phyloP scores from a whole-genome alignment of 208 protist genomes.

The Borovskyia barvae region DNA sequence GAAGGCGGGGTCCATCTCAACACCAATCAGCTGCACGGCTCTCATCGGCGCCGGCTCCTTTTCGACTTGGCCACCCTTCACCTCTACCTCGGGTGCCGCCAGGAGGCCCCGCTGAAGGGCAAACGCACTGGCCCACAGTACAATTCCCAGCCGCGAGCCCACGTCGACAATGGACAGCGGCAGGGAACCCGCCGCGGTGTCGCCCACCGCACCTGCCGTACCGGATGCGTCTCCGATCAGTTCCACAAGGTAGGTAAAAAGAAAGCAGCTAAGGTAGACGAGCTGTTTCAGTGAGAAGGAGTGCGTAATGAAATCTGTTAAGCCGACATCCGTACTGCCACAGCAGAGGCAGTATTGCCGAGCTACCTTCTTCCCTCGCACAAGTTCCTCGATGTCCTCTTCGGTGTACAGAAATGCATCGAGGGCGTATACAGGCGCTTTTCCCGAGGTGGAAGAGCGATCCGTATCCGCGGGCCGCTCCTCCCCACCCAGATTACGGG shows the following conservation, averaged over 20 bases:
- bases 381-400: constrained; percentile 66
- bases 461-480: no score
- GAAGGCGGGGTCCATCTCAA: constrained; percentile 16
- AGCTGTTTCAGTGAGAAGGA: constrained; percentile 83
- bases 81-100: constrained; percentile 15
- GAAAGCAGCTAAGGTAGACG: constrained; percentile 67
- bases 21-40: constrained; percentile 16
- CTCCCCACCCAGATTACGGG: no score
- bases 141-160: constrained; percentile 74
- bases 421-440: constrained; percentile 57
- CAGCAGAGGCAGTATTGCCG: constrained; percentile 74
- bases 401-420: constrained; percentile 79
- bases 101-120: constrained; percentile 36
- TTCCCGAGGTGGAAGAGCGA: no score
- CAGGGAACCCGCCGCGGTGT: not conserved
- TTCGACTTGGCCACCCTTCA: constrained; percentile 6
- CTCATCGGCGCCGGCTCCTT: not conserved
- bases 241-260: constrained; percentile 34
- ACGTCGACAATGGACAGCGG: constrained; percentile 52
- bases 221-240: not conserved
- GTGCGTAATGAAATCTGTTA: constrained; percentile 80
- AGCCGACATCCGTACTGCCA: constrained; percentile 51
- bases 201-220: not conserved
- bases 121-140: constrained; percentile 64
- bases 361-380: constrained; percentile 29